Evolutionary conservation across 257 asterid species (phyloP).

Genomic region (Ophiorrhiza pumila): DNA sequence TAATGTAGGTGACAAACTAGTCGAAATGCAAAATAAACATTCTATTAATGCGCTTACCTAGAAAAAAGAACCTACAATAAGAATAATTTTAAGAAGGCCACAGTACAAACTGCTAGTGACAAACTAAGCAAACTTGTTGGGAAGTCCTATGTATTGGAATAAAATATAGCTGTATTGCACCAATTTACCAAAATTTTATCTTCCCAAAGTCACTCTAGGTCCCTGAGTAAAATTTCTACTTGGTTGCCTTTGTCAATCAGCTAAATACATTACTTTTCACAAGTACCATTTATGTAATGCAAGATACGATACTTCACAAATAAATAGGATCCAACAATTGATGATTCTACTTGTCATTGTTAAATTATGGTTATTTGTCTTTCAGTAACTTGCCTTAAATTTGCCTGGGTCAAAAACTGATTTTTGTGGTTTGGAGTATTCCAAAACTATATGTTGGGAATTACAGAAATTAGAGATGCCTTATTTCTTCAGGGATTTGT

Average conservation of each 20-base stretch:
- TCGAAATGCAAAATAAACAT: neutral
- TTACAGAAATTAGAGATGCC: neutral
- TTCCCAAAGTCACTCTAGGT: too few relatives aligned
- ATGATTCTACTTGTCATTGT: neutral
- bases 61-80: neutral
- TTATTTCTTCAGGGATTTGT: neutral
- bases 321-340: neutral
- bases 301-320: neutral
- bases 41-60: neutral
- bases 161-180: neutral
- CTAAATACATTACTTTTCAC: neutral
- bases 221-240: too few relatives aligned
- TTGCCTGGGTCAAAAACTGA: neutral
- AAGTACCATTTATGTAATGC: neutral
- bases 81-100: neutral
- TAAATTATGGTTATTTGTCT: constrained; percentile 4
- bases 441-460: neutral
- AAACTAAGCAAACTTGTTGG: neutral
- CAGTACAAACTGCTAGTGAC: neutral
- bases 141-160: neutral
- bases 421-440: neutral
- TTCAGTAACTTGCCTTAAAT: neutral
- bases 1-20: neutral
- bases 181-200: neutral
- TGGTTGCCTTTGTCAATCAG: too few relatives aligned